These are phyloP conservation scores for Fusarium paranaense DNA, from an alignment of 2,329 filamentous ascomycete genomes.

Conservation along the genomic window DNA sequence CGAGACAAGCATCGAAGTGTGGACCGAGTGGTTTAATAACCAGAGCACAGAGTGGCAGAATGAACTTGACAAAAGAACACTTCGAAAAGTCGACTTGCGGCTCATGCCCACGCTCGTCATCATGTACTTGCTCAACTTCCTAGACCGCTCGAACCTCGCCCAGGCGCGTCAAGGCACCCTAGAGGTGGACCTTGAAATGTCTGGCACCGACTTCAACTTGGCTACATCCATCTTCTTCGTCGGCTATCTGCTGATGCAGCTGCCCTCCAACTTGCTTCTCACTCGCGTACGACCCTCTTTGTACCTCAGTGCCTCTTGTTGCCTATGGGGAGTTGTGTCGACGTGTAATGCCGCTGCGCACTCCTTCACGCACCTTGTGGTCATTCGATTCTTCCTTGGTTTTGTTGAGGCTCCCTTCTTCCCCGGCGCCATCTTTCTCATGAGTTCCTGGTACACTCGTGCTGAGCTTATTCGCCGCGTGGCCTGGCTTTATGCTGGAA, in stretches of 20 bases:
- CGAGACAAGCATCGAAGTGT: slow-evolving; percentile 16
- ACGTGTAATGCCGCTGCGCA: slow-evolving; percentile 60
- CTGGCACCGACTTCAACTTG: slow-evolving; percentile 67
- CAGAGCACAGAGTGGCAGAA: slow-evolving; percentile 33
- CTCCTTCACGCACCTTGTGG: slow-evolving; percentile 56
- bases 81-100: slow-evolving; percentile 64
- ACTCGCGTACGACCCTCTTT: slow-evolving; percentile 64
- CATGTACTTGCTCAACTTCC: slow-evolving; percentile 68
- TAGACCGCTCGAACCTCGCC: slow-evolving; percentile 65
- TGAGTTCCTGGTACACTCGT: slow-evolving; percentile 60
- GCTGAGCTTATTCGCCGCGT: slow-evolving; percentile 67
- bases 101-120: slow-evolving; percentile 65
- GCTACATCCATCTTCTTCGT: slow-evolving; percentile 72
- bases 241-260: slow-evolving; percentile 70
- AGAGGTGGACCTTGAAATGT: slow-evolving; percentile 65
- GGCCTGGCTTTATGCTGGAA: slow-evolving; percentile 69
- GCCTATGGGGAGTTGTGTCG: slow-evolving; percentile 54
- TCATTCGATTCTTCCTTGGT: slow-evolving; percentile 58
- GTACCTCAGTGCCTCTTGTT: slow-evolving; percentile 63
- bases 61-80: slow-evolving; percentile 46
- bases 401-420: slow-evolving; percentile 63
- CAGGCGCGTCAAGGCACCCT: slow-evolving; percentile 66
- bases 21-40: slow-evolving; percentile 22
- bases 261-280: slow-evolving; percentile 70
- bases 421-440: slow-evolving; percentile 59